Percentiles rank a stretch among this genome's conserved stretches.
These are phyloP conservation scores for Oryza officinalis DNA, from an alignment of 176 grass and related monocot genomes.

Conservation along the genomic window DNA sequence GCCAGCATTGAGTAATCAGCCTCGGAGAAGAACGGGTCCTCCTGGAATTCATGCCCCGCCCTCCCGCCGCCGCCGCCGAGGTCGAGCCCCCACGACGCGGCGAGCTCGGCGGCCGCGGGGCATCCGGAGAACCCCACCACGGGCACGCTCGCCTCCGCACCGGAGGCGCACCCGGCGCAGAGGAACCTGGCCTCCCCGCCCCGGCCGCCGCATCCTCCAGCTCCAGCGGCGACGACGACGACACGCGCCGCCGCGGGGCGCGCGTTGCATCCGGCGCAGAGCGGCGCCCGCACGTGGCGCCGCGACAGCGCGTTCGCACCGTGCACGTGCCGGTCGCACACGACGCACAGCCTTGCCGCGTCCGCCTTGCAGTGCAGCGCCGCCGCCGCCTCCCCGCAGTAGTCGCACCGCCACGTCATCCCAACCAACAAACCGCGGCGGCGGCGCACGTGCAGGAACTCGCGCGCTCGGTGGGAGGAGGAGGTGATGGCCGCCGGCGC, in stretches of 20 bases:
- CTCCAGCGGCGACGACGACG: neutral
- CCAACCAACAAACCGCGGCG: no score
- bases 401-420: constrained; percentile 14
- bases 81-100: constrained; percentile 48
- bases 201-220: neutral
- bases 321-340: constrained; percentile 81
- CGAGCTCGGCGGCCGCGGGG: constrained; percentile 47
- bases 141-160: neutral
- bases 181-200: constrained; percentile 7
- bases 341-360: constrained; percentile 61
- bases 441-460: neutral
- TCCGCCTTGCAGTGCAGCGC: constrained; percentile 72
- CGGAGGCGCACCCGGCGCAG: constrained; percentile 28
- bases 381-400: constrained; percentile 27
- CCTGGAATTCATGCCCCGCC: neutral
- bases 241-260: constrained; percentile 39
- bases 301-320: constrained; percentile 62
- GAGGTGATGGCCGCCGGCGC: neutral
- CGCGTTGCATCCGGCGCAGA: constrained; percentile 50
- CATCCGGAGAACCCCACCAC: constrained; percentile 55
- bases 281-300: constrained; percentile 67
- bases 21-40: constrained; percentile 26
- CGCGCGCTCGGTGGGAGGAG: neutral
- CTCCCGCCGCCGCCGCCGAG: neutral
- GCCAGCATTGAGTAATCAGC: constrained; percentile 31